Evolutionary conservation across 2,329 filamentous ascomycete genomes (phyloP).

Genomic region (Thermoascus crustaceus): DNA sequence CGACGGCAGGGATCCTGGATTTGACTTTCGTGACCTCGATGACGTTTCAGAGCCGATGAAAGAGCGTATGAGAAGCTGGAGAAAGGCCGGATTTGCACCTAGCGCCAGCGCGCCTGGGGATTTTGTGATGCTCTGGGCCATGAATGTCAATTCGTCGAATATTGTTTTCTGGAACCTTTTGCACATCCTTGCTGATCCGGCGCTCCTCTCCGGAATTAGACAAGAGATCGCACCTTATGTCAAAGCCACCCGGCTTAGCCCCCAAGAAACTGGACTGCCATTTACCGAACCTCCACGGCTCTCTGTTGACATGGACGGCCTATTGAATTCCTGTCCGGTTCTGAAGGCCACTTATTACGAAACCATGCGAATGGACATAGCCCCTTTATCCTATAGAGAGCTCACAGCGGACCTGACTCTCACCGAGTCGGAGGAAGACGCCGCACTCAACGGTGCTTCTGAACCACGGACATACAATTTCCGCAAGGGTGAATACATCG

Average conservation of each 20-base stretch:
- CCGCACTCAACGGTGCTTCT: slow-evolving; percentile 16
- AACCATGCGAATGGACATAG: slow-evolving; percentile 37
- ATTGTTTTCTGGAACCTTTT: slow-evolving; percentile 47
- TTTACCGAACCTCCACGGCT: slow-evolving; percentile 38
- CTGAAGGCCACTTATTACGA: slow-evolving; percentile 42
- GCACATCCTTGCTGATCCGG: slow-evolving; percentile 36
- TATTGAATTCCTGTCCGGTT: slow-evolving; percentile 38
- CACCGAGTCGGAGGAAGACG: slow-evolving; percentile 32
- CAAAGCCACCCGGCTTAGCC: slow-evolving; percentile 28
- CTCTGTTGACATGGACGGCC: slow-evolving; percentile 31
- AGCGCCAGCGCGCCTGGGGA: slow-evolving; percentile 34
- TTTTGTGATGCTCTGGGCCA: slow-evolving; percentile 47
- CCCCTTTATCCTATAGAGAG: slow-evolving; percentile 35
- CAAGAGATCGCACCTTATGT: slow-evolving; percentile 39
- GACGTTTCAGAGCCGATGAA: slow-evolving; percentile 41
- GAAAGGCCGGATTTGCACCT: slow-evolving; percentile 28
- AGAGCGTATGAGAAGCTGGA: slow-evolving; percentile 34
- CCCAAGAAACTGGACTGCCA: slow-evolving; percentile 31
- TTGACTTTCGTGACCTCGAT: slow-evolving; percentile 41
- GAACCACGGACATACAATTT: slow-evolving; percentile 33
- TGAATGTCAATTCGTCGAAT: slow-evolving; percentile 46
- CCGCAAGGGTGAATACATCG: slow-evolving; percentile 35
- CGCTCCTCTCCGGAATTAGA: slow-evolving; percentile 35
- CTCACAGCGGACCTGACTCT: slow-evolving; percentile 32
- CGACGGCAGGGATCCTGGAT: slow-evolving; percentile 34